Base-by-base conservation (phyloP, 257 asterid genomes). In the Plantago ovata region DNA sequence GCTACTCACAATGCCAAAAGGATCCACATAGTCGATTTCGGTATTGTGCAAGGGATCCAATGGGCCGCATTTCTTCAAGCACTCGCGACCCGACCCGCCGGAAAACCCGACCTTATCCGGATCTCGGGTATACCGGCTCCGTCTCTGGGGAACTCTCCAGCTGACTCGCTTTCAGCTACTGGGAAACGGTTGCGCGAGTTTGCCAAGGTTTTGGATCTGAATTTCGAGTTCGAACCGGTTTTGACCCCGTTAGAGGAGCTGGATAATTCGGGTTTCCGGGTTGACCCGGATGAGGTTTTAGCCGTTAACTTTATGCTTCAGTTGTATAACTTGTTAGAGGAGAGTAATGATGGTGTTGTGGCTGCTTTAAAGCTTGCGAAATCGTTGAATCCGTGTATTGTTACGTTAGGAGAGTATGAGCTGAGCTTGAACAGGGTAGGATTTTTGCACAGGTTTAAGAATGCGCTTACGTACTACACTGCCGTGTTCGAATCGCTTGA, bases 51-150 rank as follows among this genome's bases (percentile, higher is more conserved):
- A 49, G 98, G 98, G 7, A 78, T 93, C 61, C 98, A 93, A 51
- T 93, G 98, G 98, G 97, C 98, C 1, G 97, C 97, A 6, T 82
- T 93, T 10, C 76, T 93, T 66, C 98, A 93, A 54, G 98, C 96
- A n/a, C 48, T 93, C 16, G 97, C 97, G 0, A 86, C 95, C 61
- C 83, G 98, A 38, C 84, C 96, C 20, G 50, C 85, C 18, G 97
- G 98, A 7, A 93, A 89, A 69, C 98, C 98, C 20, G 78, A 71
- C 0, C 28, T 69, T 46, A 54, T 93, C 47, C 82, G 97, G 33
- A 81, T 93, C 14, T 84, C 98, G 1, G 98, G 98, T 22, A 84
- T 93, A 45, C 98, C 98, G 10, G 94, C 97, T 2, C 86, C 85
- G 14, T 76, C 72, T 0, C 70, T 92, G 7, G 97, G 97, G 4